phyloP scores from a whole-genome alignment of 208 protist genomes.

The Tetramitus jugosus region DNA sequence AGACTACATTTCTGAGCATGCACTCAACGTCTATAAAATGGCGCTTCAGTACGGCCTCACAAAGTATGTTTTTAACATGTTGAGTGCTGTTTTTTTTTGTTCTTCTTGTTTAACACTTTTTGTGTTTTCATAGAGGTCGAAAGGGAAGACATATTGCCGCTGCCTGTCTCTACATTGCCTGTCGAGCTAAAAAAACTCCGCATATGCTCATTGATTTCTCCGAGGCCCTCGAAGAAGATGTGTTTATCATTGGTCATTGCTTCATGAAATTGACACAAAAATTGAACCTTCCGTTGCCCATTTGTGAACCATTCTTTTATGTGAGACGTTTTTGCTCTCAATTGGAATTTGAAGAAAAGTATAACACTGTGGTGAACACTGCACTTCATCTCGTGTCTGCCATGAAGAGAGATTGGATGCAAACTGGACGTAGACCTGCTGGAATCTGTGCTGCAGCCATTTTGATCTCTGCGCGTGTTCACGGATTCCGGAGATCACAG shows the following conservation, averaged over 20 bases:
- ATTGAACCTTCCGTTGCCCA: slow-evolving; percentile 62
- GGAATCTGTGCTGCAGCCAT: slow-evolving; percentile 72
- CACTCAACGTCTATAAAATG: background rate
- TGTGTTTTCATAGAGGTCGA: no score
- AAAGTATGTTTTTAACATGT: background rate
- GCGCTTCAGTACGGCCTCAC: background rate
- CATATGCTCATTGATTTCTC: slow-evolving; percentile 80
- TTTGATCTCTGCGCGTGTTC: slow-evolving; percentile 69
- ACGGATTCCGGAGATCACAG: slow-evolving; percentile 57
- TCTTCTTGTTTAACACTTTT: no score
- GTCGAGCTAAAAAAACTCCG: slow-evolving; percentile 59
- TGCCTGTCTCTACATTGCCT: slow-evolving; percentile 70
- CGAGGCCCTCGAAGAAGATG: slow-evolving; percentile 42
- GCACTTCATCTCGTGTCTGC: slow-evolving; percentile 67
- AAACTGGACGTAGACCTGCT: slow-evolving; percentile 67
- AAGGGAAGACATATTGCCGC: background rate
- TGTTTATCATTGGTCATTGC: slow-evolving; percentile 54
- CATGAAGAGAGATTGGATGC: slow-evolving; percentile 80
- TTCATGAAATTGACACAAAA: slow-evolving; percentile 59
- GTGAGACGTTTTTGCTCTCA: slow-evolving; percentile 58
- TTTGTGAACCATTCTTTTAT: slow-evolving; percentile 68
- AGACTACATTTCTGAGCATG: background rate
- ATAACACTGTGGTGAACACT: slow-evolving; percentile 59
- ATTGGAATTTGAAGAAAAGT: slow-evolving; percentile 60
- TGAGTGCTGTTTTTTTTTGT: background rate